Percentiles rank a stretch among this genome's conserved stretches.
These are phyloP conservation scores for Sicyos baderoa DNA, from an alignment of 306 rosid genomes.

Conservation along the genomic window DNA sequence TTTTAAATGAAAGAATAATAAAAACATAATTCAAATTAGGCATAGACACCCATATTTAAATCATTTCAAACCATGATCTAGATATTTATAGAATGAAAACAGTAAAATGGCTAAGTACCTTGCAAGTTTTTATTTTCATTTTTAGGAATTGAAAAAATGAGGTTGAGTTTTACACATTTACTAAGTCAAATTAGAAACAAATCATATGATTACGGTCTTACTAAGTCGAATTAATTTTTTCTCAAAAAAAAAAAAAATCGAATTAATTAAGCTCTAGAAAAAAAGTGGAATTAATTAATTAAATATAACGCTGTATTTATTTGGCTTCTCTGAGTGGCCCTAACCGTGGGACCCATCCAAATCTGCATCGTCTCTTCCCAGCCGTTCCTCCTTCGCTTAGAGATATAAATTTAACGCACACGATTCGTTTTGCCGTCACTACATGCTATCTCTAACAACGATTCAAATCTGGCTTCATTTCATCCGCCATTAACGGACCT, in stretches of 20 bases:
- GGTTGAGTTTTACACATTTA: not conserved
- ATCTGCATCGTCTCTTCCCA: not conserved
- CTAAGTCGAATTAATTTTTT: slow-evolving; percentile 11
- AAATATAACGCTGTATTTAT: not conserved
- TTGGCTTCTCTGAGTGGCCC: not conserved
- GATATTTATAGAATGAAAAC: too few relatives aligned
- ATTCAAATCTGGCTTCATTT: not conserved
- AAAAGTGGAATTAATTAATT: not conserved
- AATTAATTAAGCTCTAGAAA: not conserved
- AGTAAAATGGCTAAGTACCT: too few relatives aligned
- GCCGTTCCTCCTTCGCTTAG: not conserved
- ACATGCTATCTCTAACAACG: not conserved
- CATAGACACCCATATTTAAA: too few relatives aligned
- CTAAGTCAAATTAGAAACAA: not conserved
- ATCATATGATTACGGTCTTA: slow-evolving; percentile 5
- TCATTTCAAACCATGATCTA: too few relatives aligned
- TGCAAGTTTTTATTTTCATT: not conserved
- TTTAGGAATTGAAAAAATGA: not conserved
- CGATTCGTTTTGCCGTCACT: slow-evolving; percentile 6
- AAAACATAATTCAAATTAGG: too few relatives aligned
- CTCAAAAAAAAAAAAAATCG: too few relatives aligned
- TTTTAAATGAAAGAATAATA: too few relatives aligned
- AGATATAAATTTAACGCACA: slow-evolving; percentile 2
- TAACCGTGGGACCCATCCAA: slow-evolving; percentile 14
- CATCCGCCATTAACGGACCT: slow-evolving; percentile 5